These are phyloP conservation scores for Rhynchosporium agropyri DNA, from an alignment of 2,329 filamentous ascomycete genomes.

Conservation along the genomic window DNA sequence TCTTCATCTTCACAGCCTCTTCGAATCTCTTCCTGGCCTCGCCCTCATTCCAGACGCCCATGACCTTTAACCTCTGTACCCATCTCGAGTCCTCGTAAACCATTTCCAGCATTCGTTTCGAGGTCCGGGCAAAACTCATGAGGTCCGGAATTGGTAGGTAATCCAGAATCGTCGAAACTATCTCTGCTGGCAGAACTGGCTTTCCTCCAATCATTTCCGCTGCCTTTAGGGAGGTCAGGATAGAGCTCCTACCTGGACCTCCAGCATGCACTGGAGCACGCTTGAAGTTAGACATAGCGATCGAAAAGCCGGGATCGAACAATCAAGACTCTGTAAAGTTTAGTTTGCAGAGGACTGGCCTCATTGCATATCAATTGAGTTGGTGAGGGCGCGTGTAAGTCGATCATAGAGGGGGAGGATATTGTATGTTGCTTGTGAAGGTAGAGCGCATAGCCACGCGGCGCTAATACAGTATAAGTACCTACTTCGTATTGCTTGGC, in stretches of 20 bases:
- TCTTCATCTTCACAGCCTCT: constrained; percentile 62
- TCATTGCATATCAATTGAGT: constrained; percentile 6
- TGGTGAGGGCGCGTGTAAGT: not conserved
- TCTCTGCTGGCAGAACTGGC: constrained; percentile 83
- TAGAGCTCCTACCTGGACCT: constrained; percentile 48
- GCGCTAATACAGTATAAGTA: constrained; percentile 3
- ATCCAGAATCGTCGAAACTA: constrained; percentile 84
- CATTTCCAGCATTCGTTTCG: constrained; percentile 91
- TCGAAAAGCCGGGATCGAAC: not conserved
- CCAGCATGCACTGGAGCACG: constrained; percentile 38
- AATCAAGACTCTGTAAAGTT: not conserved
- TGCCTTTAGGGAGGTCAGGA: constrained; percentile 77
- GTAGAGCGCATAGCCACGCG: constrained; percentile 5
- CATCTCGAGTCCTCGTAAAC: constrained; percentile 97
- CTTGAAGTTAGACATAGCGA: constrained; percentile 50
- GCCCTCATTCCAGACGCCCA: constrained; percentile 89
- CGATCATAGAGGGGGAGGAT: no score
- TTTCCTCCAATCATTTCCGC: constrained; percentile 80
- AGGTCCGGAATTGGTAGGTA: constrained; percentile 85
- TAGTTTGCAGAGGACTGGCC: not conserved
- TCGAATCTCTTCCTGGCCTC: constrained; percentile 84
- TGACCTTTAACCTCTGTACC: constrained; percentile 81
- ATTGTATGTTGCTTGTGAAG: not conserved
- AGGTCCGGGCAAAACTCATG: constrained; percentile 81
- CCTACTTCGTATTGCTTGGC: not conserved